These are phyloP conservation scores for Pilaira anomala DNA, from an alignment of 192 early-diverging fungal species.

Conservation along the genomic window DNA sequence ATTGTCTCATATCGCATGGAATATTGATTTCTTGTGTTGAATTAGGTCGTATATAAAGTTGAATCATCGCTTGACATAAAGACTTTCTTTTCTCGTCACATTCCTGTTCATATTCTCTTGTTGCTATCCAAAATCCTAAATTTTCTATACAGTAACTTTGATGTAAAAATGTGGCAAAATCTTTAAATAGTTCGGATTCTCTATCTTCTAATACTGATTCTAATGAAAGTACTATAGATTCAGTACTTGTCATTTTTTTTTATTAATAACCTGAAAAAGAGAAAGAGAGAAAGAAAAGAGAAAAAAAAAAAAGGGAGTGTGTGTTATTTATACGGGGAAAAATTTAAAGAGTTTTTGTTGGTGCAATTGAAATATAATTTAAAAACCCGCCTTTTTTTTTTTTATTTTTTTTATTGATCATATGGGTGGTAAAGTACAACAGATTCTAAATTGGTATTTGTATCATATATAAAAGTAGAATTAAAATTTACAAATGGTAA, in stretches of 20 bases:
- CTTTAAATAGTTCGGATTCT: slow-evolving; percentile 4
- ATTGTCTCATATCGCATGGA: slow-evolving; percentile 33
- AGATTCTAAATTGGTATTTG: background rate
- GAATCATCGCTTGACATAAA: slow-evolving; percentile 15
- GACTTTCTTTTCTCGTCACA: background rate
- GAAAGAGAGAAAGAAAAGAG: slow-evolving; percentile 2
- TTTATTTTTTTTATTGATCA: too few species aligned
- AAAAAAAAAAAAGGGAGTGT: slow-evolving; percentile 1
- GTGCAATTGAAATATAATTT: background rate
- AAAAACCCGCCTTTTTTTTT: background rate
- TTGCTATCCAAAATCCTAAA: slow-evolving; percentile 37
- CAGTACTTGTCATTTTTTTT: background rate
- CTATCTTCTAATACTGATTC: slow-evolving; percentile 19
- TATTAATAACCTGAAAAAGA: slow-evolving; percentile 1
- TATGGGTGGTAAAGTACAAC: background rate
- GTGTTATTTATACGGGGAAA: too few species aligned
- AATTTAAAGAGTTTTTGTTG: too few species aligned
- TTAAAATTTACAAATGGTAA: too few species aligned
- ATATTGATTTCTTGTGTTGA: slow-evolving; percentile 36
- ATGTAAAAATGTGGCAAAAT: slow-evolving; percentile 25
- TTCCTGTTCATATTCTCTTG: slow-evolving; percentile 24
- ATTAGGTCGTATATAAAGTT: slow-evolving; percentile 24
- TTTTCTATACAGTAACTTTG: slow-evolving; percentile 40
- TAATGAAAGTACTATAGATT: slow-evolving; percentile 1
- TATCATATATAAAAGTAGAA: too few species aligned